Conservation (phyloP, 352 stramenopile genomes). For the Phytophthora fragariaefolia region DNA sequence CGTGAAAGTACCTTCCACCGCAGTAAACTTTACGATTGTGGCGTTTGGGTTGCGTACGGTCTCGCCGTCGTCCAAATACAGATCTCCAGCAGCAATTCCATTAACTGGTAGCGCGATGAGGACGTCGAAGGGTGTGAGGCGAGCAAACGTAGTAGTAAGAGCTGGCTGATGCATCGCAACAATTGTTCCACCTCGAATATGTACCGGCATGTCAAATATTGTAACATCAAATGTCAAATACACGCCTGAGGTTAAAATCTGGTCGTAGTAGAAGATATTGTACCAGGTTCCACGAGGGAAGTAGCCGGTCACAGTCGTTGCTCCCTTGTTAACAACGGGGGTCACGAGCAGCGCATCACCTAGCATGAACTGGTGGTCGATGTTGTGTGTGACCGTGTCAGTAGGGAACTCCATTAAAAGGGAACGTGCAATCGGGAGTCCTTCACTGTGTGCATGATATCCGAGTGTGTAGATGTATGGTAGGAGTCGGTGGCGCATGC, state of each 20-base stretch:
- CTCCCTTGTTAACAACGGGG: constrained; percentile 53
- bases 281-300: constrained; percentile 1
- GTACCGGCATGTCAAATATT: background rate
- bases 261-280: constrained; percentile 1
- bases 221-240: background rate
- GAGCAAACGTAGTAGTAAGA: background rate
- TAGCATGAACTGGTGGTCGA: constrained; percentile 70
- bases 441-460: constrained; percentile 54
- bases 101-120: background rate
- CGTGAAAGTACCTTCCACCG: background rate
- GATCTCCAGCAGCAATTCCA: background rate
- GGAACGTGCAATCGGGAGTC: constrained; percentile 56
- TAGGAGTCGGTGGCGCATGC: constrained; percentile 75
- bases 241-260: background rate
- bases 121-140: background rate
- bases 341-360: constrained; percentile 57
- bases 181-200: background rate
- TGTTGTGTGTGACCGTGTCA: constrained; percentile 40
- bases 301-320: background rate
- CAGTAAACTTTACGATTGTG: background rate
- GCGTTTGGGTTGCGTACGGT: background rate
- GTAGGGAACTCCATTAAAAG: constrained; percentile 73
- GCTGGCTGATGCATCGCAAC: background rate
- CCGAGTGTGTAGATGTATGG: constrained; percentile 85
- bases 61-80: background rate